Conservation (phyloP, 2,329 filamentous ascomycete species). For the Beauveria sp. region DNA sequence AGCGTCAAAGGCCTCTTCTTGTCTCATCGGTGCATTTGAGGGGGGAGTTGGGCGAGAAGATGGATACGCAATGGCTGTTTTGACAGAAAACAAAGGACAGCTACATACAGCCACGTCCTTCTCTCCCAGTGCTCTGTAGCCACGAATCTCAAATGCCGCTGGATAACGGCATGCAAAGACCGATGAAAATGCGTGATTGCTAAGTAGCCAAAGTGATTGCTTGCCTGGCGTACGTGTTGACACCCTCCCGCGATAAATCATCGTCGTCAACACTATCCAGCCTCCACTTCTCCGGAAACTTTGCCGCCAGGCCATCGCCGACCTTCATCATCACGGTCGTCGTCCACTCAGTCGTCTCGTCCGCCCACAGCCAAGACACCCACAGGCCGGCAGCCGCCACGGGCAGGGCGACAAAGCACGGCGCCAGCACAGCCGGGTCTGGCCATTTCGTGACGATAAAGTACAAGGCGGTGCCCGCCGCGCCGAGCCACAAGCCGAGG, state of each 20-base stretch:
- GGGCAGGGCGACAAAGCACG: constrained; percentile 21
- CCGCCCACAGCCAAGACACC: constrained; percentile 11
- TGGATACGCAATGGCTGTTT: too few species aligned
- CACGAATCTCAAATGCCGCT: too few species aligned
- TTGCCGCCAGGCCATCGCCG: not conserved
- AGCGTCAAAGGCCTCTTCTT: too few species aligned
- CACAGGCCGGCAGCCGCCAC: constrained; percentile 12
- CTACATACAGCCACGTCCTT: too few species aligned
- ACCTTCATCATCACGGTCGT: not conserved
- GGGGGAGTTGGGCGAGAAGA: too few species aligned
- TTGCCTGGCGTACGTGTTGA: constrained; percentile 16
- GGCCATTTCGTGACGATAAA: constrained; percentile 23
- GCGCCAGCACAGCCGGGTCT: constrained; percentile 16
- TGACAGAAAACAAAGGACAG: too few species aligned
- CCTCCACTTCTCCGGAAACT: constrained; percentile 13
- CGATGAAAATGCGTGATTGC: not conserved
- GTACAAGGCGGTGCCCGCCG: constrained; percentile 17
- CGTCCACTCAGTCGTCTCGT: constrained; percentile 6
- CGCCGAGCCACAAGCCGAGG: constrained; percentile 17
- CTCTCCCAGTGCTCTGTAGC: too few species aligned
- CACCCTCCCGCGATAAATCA: constrained; percentile 17
- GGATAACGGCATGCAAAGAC: too few species aligned
- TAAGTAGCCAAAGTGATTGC: constrained; percentile 7
- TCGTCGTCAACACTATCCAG: constrained; percentile 13
- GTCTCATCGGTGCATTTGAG: too few species aligned